Conservation (phyloP, 2,329 filamentous ascomycete species). For the Herpotrichia juniperi region DNA sequence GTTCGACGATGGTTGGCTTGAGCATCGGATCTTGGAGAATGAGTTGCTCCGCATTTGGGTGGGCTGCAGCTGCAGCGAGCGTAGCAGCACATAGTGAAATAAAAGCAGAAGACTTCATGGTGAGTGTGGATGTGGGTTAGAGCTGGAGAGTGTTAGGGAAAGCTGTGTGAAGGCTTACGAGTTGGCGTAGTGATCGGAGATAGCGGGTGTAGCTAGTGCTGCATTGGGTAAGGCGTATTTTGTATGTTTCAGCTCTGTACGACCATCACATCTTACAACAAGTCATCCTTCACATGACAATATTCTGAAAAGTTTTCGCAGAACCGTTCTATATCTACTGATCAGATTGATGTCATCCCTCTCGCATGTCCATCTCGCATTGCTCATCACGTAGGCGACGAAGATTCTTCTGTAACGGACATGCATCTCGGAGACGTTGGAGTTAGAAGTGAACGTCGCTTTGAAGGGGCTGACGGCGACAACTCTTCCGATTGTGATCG, state of each 20-base stretch:
- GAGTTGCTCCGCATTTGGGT: constrained; percentile 32
- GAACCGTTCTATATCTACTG: no score
- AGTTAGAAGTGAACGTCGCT: background rate
- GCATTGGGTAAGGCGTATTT: background rate
- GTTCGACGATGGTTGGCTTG: constrained; percentile 31
- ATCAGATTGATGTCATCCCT: background rate
- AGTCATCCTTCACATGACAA: background rate
- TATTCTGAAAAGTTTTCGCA: no score
- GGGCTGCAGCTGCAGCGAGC: constrained; percentile 32
- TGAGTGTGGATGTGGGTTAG: constrained; percentile 10
- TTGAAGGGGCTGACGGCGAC: background rate
- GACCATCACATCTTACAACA: no score
- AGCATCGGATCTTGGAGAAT: constrained; percentile 36
- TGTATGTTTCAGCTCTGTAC: background rate
- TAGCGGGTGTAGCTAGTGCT: constrained; percentile 14
- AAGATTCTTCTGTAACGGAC: no score
- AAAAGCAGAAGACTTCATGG: constrained; percentile 42
- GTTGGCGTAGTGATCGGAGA: constrained; percentile 33
- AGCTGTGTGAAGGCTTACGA: constrained; percentile 5
- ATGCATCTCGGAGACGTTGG: background rate
- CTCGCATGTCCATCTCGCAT: no score
- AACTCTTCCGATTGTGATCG: background rate
- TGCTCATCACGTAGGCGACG: no score
- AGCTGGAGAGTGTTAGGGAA: constrained; percentile 13
- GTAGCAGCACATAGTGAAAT: constrained; percentile 39